Percentiles rank a stretch among this genome's conserved stretches.
These are phyloP conservation scores for Botryotinia calthae DNA, from an alignment of 2,329 filamentous ascomycete species.

Conservation along the genomic window DNA sequence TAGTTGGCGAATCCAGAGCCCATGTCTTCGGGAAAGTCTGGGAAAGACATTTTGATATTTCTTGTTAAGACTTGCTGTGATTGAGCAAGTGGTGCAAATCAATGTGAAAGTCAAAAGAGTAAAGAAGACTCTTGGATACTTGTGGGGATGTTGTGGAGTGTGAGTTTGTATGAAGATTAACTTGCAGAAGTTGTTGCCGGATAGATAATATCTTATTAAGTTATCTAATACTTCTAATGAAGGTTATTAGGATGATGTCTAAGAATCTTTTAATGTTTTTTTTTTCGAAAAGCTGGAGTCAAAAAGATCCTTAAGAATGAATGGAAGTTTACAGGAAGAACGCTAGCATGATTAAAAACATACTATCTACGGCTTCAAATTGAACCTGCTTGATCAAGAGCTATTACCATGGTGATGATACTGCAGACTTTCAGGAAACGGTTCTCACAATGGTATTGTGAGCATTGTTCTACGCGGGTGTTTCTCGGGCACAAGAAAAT, in stretches of 20 bases:
- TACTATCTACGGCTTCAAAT: background rate
- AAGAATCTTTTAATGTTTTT: background rate
- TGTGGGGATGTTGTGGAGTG: background rate
- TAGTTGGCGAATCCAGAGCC: background rate
- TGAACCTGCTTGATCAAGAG: too few species aligned
- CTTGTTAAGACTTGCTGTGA: background rate
- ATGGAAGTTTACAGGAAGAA: background rate
- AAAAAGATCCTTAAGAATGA: background rate
- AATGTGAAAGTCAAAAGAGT: background rate
- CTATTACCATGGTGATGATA: background rate
- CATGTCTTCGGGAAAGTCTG: background rate
- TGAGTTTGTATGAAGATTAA: background rate
- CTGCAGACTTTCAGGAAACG: background rate
- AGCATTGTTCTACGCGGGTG: background rate
- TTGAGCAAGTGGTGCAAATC: rapidly evolving
- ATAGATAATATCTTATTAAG: background rate
- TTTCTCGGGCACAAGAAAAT: too few species aligned
- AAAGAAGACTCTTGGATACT: background rate
- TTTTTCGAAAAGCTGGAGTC: background rate
- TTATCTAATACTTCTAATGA: background rate
- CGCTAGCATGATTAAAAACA: background rate
- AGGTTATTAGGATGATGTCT: background rate
- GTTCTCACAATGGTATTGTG: background rate
- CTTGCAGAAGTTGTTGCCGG: background rate
- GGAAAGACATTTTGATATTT: background rate